These are phyloP conservation scores for Globisporangium radiosum DNA, from an alignment of 352 stramenopile genomes.

Conservation along the genomic window DNA sequence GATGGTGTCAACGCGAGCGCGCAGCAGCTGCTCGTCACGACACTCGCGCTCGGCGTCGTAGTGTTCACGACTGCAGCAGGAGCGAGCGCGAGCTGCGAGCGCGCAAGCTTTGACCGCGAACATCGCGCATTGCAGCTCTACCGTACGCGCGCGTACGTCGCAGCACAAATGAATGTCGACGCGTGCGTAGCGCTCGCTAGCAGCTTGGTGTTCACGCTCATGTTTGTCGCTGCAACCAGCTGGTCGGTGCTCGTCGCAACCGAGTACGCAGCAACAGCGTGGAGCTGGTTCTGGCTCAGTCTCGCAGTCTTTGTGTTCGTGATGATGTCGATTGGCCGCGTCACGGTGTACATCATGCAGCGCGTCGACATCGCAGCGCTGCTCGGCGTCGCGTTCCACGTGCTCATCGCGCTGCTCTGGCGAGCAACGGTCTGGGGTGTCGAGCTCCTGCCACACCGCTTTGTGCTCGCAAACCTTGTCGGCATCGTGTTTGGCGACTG, in stretches of 20 bases:
- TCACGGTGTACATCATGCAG: slow-evolving; percentile 7
- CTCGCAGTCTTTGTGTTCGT: slow-evolving; percentile 12
- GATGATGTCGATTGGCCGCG: slow-evolving; percentile 6
- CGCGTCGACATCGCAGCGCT: slow-evolving; percentile 9
- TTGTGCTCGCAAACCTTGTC: slow-evolving; percentile 11
- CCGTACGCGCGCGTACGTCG: slow-evolving; percentile 32
- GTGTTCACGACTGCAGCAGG: slow-evolving; percentile 51
- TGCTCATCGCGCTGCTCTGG: slow-evolving; percentile 13
- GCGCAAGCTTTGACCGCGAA: slow-evolving; percentile 11
- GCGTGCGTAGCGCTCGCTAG: slow-evolving; percentile 11
- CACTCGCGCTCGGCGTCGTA: slow-evolving; percentile 56
- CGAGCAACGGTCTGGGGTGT: slow-evolving; percentile 4
- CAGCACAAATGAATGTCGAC: slow-evolving; percentile 61
- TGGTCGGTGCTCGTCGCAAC: slow-evolving; percentile 6
- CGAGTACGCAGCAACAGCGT: slow-evolving; percentile 5
- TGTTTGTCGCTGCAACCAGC: slow-evolving; percentile 20
- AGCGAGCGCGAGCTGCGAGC: slow-evolving; percentile 74
- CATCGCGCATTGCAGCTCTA: slow-evolving; percentile 72
- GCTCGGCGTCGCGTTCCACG: slow-evolving; percentile 2
- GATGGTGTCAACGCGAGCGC: slow-evolving; percentile 22
- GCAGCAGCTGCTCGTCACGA: slow-evolving; percentile 59
- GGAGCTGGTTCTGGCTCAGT: slow-evolving; percentile 13
- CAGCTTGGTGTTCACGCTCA: slow-evolving; percentile 16
- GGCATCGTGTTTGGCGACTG: slow-evolving; percentile 14
- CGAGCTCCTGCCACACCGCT: slow-evolving; percentile 9